Evolutionary conservation across 768 basidiomycete species (phyloP).

Genomic region (Tephrocybe sp.): DNA sequence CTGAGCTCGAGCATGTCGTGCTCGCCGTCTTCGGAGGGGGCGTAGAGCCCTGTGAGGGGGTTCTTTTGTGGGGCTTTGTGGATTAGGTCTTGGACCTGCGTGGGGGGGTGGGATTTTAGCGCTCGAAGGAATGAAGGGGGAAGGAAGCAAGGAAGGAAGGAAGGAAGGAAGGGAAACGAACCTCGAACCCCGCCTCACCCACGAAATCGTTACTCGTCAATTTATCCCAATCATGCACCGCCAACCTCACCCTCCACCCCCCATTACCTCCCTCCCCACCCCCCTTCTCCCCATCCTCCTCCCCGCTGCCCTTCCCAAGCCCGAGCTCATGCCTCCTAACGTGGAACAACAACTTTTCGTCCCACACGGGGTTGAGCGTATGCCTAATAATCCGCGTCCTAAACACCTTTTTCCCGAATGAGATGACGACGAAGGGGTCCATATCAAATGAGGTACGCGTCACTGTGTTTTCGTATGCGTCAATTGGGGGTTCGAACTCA

Average conservation of each 20-base stretch:
- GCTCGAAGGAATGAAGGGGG: not conserved
- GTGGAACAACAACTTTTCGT: conserved; percentile 95
- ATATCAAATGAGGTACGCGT: conserved; percentile 91
- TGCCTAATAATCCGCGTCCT: conserved; percentile 88
- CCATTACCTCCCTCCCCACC: no score
- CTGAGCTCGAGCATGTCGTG: conserved; percentile 75
- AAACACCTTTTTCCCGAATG: conserved; percentile 97
- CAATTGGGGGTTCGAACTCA: no score
- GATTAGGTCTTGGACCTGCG: conserved; percentile 52
- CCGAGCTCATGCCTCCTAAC: conserved; percentile 62
- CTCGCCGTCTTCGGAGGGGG: conserved; percentile 48
- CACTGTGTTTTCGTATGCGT: conserved; percentile 42
- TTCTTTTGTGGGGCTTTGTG: conserved; percentile 66
- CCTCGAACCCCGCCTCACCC: conserved; percentile 72
- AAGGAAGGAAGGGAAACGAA: conserved; percentile 25
- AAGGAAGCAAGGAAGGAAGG: not conserved
- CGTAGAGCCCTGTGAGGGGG: conserved; percentile 57
- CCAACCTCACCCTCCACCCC: conserved; percentile 75
- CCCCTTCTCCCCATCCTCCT: no score
- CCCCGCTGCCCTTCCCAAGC: conserved; percentile 84
- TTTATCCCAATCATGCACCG: conserved; percentile 97
- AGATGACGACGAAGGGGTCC: conserved; percentile 96
- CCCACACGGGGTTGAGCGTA: conserved; percentile 83
- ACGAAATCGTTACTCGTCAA: conserved; percentile 86
- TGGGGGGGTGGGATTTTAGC: not conserved